These are phyloP conservation scores for Striga hermonthica DNA, from an alignment of 305 asterid genomes.

Conservation along the genomic window DNA sequence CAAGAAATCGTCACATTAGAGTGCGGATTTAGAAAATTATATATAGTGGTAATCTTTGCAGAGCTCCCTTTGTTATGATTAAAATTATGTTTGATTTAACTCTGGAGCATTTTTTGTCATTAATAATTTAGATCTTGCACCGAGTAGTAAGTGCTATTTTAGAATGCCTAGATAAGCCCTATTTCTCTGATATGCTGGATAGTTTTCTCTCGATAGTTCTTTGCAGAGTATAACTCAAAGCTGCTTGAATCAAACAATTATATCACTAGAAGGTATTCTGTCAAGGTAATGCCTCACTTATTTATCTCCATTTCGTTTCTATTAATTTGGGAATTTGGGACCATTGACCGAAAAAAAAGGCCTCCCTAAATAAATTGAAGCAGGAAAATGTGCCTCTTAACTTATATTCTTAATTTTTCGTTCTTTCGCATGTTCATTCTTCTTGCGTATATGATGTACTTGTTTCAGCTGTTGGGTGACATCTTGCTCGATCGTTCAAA, in stretches of 20 bases:
- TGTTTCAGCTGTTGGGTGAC: slow-evolving; percentile 39
- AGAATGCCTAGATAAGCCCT: slow-evolving; percentile 3
- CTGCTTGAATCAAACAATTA: slow-evolving; percentile 64
- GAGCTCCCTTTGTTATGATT: slow-evolving; percentile 6
- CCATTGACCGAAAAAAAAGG: not conserved
- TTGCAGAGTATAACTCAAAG: slow-evolving; percentile 64
- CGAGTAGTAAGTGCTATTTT: not conserved
- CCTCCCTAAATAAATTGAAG: not conserved
- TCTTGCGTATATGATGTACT: slow-evolving; percentile 4
- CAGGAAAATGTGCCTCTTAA: not conserved
- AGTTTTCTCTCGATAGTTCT: slow-evolving; percentile 42
- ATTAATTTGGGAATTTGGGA: not conserved
- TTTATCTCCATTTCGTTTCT: not conserved
- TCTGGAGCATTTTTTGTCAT: not conserved
- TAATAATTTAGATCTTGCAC: not conserved
- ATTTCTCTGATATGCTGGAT: slow-evolving; percentile 27
- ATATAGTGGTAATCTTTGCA: not conserved
- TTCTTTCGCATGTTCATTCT: slow-evolving; percentile 3
- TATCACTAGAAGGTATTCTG: slow-evolving; percentile 63
- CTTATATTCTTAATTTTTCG: not conserved
- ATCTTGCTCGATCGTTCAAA: slow-evolving; percentile 71
- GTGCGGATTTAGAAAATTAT: not conserved
- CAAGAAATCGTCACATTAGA: not conserved
- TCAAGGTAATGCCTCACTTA: slow-evolving; percentile 43
- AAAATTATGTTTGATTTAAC: slow-evolving; percentile 5